These are phyloP conservation scores for Solanum paucissectum DNA, from an alignment of 257 asterid species.

Conservation along the genomic window DNA sequence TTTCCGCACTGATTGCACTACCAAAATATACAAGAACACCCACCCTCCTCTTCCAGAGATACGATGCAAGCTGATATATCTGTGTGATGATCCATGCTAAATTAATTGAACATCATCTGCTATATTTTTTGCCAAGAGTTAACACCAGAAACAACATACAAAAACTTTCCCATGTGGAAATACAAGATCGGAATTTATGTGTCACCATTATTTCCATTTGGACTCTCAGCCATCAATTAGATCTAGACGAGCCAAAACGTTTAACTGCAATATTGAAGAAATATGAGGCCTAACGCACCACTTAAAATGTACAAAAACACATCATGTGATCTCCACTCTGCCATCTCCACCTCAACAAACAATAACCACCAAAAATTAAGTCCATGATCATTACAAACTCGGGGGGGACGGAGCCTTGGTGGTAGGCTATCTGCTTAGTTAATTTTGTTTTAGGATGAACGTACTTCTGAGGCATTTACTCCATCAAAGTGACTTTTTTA, in stretches of 20 bases:
- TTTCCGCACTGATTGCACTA: background rate
- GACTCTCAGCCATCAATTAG: background rate
- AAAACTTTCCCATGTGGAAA: background rate
- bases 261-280: background rate
- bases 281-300: background rate
- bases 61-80: background rate
- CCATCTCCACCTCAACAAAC: background rate
- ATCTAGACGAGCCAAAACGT: background rate
- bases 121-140: background rate
- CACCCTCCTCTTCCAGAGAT: background rate
- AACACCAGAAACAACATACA: background rate
- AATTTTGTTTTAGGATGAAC: background rate
- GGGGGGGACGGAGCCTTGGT: background rate
- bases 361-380: background rate
- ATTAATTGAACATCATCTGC: background rate
- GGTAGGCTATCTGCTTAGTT: background rate
- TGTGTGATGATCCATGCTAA: background rate
- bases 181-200: background rate
- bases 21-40: background rate
- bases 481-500: background rate
- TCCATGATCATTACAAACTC: background rate
- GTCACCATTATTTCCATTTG: background rate
- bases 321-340: background rate
- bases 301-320: background rate
- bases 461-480: background rate